phyloP scores from a whole-genome alignment of 2,329 filamentous ascomycete genomes.

The Fonsecaea monophora region DNA sequence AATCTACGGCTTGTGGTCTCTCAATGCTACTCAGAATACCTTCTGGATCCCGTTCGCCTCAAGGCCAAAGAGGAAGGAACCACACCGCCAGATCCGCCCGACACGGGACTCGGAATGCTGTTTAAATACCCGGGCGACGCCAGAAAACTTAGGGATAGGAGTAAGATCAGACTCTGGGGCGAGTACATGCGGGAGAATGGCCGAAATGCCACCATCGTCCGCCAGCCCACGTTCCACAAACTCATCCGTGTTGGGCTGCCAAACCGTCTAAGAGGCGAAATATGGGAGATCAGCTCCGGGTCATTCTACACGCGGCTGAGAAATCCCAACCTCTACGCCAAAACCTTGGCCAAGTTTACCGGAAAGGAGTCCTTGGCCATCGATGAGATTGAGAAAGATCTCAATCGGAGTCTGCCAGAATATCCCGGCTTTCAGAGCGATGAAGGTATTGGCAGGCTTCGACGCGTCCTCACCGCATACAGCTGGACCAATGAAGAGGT shows the following conservation, averaged over 20 bases:
- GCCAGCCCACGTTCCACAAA: slow-evolving; percentile 97
- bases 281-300: slow-evolving; percentile 94
- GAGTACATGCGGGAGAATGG: slow-evolving; percentile 97
- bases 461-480: slow-evolving; percentile 92
- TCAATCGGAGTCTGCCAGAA: slow-evolving; percentile 94
- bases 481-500: slow-evolving; percentile 96
- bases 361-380: slow-evolving; percentile 92
- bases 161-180: slow-evolving; percentile 97
- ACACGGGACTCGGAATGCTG: slow-evolving; percentile 88
- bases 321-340: slow-evolving; percentile 79
- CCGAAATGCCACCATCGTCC: slow-evolving; percentile 86
- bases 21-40: slow-evolving; percentile 91
- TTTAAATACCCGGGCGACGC: slow-evolving; percentile 96
- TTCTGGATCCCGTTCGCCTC: slow-evolving; percentile 58
- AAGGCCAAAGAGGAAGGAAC: slow-evolving; percentile 65
- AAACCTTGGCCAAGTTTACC: slow-evolving; percentile 82
- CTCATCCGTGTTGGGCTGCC: slow-evolving; percentile 93
- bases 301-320: slow-evolving; percentile 88
- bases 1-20: slow-evolving; percentile 79
- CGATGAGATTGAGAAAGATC: slow-evolving; percentile 97
- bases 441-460: slow-evolving; percentile 87
- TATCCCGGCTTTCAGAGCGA: slow-evolving; percentile 97
- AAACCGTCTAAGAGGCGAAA: slow-evolving; percentile 88
- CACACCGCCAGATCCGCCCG: slow-evolving; percentile 67
- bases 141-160: slow-evolving; percentile 89